phyloP scores from a whole-genome alignment of 129 eudicot species.

The Daucus carota region DH1_v3.0 NC_030383.2:40511001-40511500 shows the following conservation, averaged over 20 bases:
- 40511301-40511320: neutral
- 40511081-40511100: neutral
- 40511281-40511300: conserved; percentile 16
- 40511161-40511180: conserved; percentile 67
- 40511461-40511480: conserved; percentile 73
- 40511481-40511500: conserved; percentile 74
- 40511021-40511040: neutral
- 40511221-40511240: conserved; percentile 54
- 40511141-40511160: conserved; percentile 54
- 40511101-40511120: conserved; percentile 48
- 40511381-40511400: conserved; percentile 89
- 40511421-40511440: conserved; percentile 91
- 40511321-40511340: neutral
- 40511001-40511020: conserved; percentile 6
- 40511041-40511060: too few species aligned
- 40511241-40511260: conserved; percentile 43
- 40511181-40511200: conserved; percentile 74
- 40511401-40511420: conserved; percentile 85
- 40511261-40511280: conserved; percentile 34
- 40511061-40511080: neutral
- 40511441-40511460: conserved; percentile 77
- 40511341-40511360: conserved; percentile 27
- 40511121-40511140: conserved; percentile 91
- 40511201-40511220: conserved; percentile 93
- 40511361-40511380: conserved; percentile 91